phyloP scores from a whole-genome alignment of 257 asterid genomes.

The Leptodermis oblonga region DNA sequence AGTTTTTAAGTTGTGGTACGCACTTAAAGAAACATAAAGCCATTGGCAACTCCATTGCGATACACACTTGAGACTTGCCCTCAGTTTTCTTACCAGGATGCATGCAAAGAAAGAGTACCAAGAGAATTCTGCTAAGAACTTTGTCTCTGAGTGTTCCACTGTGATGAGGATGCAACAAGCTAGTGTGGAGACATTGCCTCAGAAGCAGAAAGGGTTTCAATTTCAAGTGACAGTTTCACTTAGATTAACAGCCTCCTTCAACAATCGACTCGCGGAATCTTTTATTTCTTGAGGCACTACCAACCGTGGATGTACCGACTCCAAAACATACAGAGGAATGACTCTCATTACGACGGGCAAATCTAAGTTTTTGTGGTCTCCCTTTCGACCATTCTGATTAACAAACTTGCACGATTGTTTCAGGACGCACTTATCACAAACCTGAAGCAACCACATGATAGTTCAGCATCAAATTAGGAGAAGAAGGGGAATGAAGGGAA shows the following conservation, averaged over 20 bases:
- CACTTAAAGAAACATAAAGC: no score
- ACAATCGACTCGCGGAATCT: conserved; percentile 43
- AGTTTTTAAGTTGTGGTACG: no score
- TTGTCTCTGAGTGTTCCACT: background rate
- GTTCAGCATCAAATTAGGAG: background rate
- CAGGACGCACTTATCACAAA: conserved; percentile 59
- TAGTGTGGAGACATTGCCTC: background rate
- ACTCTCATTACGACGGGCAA: conserved; percentile 49
- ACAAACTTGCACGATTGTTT: conserved; percentile 51
- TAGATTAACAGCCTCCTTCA: conserved; percentile 57
- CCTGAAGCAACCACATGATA: conserved; percentile 39
- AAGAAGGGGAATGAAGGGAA: background rate
- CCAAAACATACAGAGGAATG: conserved; percentile 56
- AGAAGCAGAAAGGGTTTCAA: background rate
- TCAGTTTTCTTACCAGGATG: background rate
- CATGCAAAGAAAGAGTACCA: background rate
- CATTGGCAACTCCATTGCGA: no score
- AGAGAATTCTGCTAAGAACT: background rate
- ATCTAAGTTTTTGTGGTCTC: conserved; percentile 26
- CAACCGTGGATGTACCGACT: conserved; percentile 48
- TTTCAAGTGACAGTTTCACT: conserved; percentile 33
- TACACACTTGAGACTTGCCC: background rate
- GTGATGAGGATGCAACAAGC: background rate
- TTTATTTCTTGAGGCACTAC: conserved; percentile 57
- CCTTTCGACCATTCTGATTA: conserved; percentile 33